These are phyloP conservation scores for Tetradesmus lagerheimii DNA, from an alignment of 139 green algal genomes.

Conservation along the genomic window DNA sequence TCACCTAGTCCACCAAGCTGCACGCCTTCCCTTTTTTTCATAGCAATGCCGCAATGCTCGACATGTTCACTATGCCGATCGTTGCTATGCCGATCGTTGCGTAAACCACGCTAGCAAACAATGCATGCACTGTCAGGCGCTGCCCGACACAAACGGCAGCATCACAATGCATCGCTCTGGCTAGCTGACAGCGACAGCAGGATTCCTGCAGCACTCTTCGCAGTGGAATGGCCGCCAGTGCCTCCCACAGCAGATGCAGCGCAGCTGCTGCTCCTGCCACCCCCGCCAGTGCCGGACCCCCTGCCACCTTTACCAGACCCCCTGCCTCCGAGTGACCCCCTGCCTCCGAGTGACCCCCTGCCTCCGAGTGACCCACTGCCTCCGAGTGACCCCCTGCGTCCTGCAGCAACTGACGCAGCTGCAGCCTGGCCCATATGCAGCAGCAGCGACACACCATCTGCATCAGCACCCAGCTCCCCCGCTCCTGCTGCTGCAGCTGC, in stretches of 20 bases:
- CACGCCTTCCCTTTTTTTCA: no score
- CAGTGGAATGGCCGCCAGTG: not conserved
- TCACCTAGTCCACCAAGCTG: no score
- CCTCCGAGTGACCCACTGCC: not conserved
- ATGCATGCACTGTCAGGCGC: no score
- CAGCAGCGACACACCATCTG: slow-evolving; percentile 18
- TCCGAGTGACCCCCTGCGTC: not conserved
- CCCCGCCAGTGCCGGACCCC: not conserved
- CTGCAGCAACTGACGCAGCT: not conserved
- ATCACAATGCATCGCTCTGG: not conserved
- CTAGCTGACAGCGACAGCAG: slow-evolving; percentile 24
- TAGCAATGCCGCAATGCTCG: no score
- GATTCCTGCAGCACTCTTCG: slow-evolving; percentile 13
- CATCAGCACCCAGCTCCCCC: not conserved
- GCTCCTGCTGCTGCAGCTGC: not conserved
- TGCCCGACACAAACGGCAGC: no score
- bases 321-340: not conserved
- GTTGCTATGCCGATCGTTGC: no score
- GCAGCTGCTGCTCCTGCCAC: not conserved
- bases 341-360: not conserved
- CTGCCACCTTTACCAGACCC: not conserved
- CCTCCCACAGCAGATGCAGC: not conserved
- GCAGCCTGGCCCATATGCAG: slow-evolving; percentile 9
- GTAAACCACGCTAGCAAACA: no score
- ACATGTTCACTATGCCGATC: no score